phyloP scores from a whole-genome alignment of 2,329 filamentous ascomycete genomes.

The Colletotrichum endophyticum region DNA sequence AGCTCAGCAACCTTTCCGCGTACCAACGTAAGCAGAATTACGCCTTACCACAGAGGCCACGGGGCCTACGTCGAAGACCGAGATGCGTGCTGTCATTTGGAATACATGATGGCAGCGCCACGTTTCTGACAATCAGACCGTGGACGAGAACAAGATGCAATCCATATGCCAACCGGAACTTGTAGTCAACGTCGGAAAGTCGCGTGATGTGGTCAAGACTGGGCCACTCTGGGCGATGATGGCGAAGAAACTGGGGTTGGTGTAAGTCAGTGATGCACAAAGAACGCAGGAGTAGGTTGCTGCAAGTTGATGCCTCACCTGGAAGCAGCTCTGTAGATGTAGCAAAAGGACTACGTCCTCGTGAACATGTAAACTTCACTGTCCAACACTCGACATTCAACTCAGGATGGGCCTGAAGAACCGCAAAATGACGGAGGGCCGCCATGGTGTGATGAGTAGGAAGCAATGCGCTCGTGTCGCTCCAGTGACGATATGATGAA shows the following conservation, averaged over 20 bases:
- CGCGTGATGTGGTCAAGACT: not conserved
- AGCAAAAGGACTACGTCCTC: not conserved
- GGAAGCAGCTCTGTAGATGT: not conserved
- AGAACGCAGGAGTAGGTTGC: not conserved
- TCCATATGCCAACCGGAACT: not conserved
- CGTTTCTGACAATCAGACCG: not conserved
- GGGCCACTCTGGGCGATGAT: not conserved
- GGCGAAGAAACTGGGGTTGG: not conserved
- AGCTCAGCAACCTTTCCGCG: not conserved
- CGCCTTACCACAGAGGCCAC: not conserved
- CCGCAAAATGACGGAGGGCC: not conserved
- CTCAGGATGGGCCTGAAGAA: not conserved
- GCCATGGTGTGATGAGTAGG: not conserved
- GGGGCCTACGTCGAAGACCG: not conserved
- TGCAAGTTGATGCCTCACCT: not conserved
- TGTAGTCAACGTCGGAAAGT: not conserved
- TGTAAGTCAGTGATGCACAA: not conserved
- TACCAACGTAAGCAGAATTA: not conserved
- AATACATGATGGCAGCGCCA: not conserved
- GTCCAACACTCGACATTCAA: not conserved
- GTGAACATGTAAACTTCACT: not conserved
- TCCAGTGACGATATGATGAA: conserved; percentile 19
- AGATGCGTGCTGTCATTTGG: not conserved
- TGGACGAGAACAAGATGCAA: not conserved
- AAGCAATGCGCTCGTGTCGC: conserved; percentile 23